Evolutionary conservation across 225 moss, liverwort and hornwort genomes (phyloP), one percentile per base, ranked within the genome.

Genomic region (Climacium dendroides): DNA sequence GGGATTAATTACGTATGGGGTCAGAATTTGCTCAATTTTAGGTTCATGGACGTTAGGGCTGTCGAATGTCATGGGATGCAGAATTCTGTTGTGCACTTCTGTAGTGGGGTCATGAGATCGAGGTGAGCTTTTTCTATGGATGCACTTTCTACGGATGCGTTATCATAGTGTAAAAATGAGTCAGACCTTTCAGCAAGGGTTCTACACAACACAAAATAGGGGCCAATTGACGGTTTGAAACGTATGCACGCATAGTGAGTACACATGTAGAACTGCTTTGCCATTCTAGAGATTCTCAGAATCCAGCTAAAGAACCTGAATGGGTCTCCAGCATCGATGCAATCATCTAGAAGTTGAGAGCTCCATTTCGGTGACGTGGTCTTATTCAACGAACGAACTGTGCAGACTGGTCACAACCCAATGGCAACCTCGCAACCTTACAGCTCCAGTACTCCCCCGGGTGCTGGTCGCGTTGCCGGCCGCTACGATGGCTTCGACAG

Each of bases 401-500:
- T 60, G 39, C 75, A 90, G 89, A 65, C 67, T 84, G 80, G 65
- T 28, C n/a, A 54, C 63, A 79, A 45, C 53, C 63, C 24, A 58
- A 89, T 92, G 91, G 91, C 87, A 34, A 52, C 55, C 55, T 55
- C 78, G 61, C 83, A 91, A 47, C 52, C 59, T 16, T 71, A 85
- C 50, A 22, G 55, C 43, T 34, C 78, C 74, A 29, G 52, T 12
- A 4, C 64, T 5, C 69, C 83, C 5, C 81, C 81, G 58, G 85
- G 73, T 10, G 48, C 73, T 7, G 87, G 90, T 8, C 85, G 83
- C 57, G 90, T 90, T 4, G 90, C 64, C 11, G 88, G 88, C 11
- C 88, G 90, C 78, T 90, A 90, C 63, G 58, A 64, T 0, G 90
- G 78, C 47, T 90, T 86, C 82, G 86, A 91, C 79, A 32, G 32